phyloP scores from a whole-genome alignment of 768 basidiomycete species.

The Tylopilus subfusipes region DNA sequence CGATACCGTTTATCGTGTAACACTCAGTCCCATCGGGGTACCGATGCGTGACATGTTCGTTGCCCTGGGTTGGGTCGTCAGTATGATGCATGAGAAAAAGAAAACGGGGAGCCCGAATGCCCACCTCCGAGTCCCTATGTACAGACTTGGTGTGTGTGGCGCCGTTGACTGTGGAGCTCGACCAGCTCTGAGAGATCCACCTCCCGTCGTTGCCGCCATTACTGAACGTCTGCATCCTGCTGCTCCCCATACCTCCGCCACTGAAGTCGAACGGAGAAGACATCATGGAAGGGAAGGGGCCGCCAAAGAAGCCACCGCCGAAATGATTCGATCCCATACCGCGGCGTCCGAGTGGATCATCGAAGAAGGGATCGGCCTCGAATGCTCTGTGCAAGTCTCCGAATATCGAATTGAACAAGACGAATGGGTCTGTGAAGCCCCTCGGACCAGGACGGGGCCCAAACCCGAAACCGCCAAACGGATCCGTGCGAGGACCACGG shows the following conservation, averaged over 20 bases:
- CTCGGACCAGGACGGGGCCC: slow-evolving; percentile 12
- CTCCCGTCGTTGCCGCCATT: slow-evolving; percentile 13
- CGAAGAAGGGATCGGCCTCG: slow-evolving; percentile 35
- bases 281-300: slow-evolving; percentile 4
- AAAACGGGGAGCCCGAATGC: slow-evolving; percentile 20
- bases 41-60: slow-evolving; percentile 65
- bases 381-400: slow-evolving; percentile 42
- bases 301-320: slow-evolving; percentile 12
- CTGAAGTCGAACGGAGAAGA: slow-evolving; percentile 12
- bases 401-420: slow-evolving; percentile 71
- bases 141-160: slow-evolving; percentile 56
- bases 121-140: slow-evolving; percentile 56
- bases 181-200: slow-evolving; percentile 55
- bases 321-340: slow-evolving; percentile 13
- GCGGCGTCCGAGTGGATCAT: slow-evolving; percentile 17
- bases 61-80: slow-evolving; percentile 49
- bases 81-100: background rate
- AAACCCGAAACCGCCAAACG: slow-evolving; percentile 26
- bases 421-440: slow-evolving; percentile 70
- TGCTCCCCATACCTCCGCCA: slow-evolving; percentile 15
- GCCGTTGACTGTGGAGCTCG: slow-evolving; percentile 61
- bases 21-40: slow-evolving; percentile 65
- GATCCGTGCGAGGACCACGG: slow-evolving; percentile 26
- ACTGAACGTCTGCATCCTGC: slow-evolving; percentile 11
- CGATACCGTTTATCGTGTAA: slow-evolving; percentile 65